phyloP scores from a whole-genome alignment of 768 basidiomycete species.

The Kwoniella newhampshirensis region DNA sequence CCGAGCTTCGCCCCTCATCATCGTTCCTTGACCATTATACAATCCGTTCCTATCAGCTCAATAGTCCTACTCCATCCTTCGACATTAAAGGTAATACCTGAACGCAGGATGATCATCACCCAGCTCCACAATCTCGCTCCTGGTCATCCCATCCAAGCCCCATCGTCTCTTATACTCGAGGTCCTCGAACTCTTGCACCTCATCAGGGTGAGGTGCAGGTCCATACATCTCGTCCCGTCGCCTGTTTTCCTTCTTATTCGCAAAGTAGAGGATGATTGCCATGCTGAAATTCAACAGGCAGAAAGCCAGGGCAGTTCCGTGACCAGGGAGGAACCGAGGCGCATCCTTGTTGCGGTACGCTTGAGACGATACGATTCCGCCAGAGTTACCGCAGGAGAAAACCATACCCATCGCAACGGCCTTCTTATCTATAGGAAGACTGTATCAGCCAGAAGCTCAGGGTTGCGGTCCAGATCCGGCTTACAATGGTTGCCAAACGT shows the following conservation, averaged over 20 bases:
- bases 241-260: constrained; percentile 51
- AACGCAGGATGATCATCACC: constrained; percentile 50
- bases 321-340: constrained; percentile 46
- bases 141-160: constrained; percentile 44
- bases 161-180: constrained; percentile 36
- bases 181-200: constrained; percentile 32
- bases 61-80: constrained; percentile 2
- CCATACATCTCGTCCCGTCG: constrained; percentile 53
- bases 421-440: constrained; percentile 28
- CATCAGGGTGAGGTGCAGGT: constrained; percentile 25
- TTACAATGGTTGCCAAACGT: constrained; percentile 50
- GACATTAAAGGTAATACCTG: constrained; percentile 45
- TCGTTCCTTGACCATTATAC: no score
- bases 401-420: constrained; percentile 50
- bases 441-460: not conserved
- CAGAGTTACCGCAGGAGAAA: constrained; percentile 51
- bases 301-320: constrained; percentile 52
- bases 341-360: constrained; percentile 48
- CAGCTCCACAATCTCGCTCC: constrained; percentile 46
- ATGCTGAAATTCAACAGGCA: constrained; percentile 35
- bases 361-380: constrained; percentile 51
- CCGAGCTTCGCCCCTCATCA: no score
- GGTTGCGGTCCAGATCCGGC: not conserved
- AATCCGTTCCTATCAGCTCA: no score
- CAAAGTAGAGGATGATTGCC: constrained; percentile 46